phyloP scores from a whole-genome alignment of 2,329 filamentous ascomycete genomes.

The Ceratocystis variospora region DNA sequence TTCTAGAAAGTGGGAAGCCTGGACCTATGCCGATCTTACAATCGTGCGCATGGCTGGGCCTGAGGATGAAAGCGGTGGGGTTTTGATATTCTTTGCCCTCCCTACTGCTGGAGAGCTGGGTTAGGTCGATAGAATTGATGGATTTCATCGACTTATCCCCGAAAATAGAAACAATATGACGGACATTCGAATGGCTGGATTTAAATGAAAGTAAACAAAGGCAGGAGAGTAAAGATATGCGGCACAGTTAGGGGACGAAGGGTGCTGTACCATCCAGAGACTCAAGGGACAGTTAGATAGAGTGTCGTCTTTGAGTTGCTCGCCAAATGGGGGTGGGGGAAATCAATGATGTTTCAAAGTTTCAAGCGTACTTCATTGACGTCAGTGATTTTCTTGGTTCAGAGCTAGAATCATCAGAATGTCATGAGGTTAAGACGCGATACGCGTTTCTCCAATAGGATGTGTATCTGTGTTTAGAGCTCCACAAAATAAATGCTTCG shows the following conservation, averaged over 20 bases:
- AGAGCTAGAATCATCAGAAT: background rate
- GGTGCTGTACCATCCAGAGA: background rate
- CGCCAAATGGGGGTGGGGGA: background rate
- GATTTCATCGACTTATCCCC: conserved; percentile 8
- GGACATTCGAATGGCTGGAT: conserved; percentile 2
- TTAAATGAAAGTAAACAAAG: background rate
- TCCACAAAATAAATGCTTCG: background rate
- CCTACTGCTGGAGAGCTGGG: conserved; percentile 5
- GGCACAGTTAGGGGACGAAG: background rate
- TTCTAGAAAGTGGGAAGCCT: background rate
- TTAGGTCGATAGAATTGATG: conserved; percentile 11
- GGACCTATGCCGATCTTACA: background rate
- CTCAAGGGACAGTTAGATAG: background rate
- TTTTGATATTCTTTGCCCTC: background rate
- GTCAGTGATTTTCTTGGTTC: background rate
- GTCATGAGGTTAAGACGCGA: background rate
- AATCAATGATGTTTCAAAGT: background rate
- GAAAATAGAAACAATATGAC: background rate
- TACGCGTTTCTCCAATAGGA: background rate
- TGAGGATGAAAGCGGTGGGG: background rate
- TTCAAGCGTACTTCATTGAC: background rate
- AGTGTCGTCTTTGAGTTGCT: too few relatives aligned
- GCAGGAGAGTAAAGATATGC: background rate
- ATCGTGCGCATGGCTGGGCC: background rate
- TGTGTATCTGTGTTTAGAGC: background rate